A percentile compares a stretch with the other conserved stretches of the same genome.
phyloP scores from a whole-genome alignment of 108 stramenopile species.

The Pseudonitzschia multiseries region DNA sequence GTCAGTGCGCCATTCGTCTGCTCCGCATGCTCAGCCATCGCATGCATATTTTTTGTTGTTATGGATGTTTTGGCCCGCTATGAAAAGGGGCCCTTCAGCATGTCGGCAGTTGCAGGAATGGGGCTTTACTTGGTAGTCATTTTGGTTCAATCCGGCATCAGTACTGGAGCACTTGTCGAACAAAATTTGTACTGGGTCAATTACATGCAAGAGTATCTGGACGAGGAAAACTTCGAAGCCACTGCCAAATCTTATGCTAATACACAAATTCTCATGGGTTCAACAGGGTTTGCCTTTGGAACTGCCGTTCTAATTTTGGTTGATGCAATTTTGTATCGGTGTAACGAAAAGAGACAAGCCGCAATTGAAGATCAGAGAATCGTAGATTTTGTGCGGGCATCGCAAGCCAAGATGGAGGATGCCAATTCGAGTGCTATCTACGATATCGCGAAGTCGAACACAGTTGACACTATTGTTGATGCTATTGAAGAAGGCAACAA shows the following conservation, averaged over 20 bases:
- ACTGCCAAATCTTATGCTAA: constrained; percentile 10
- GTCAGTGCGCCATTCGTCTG: constrained; percentile 6
- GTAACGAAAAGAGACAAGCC: constrained; percentile 8
- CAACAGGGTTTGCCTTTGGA: constrained; percentile 2
- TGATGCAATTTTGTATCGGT: constrained; percentile 13
- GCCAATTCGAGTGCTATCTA: neutral
- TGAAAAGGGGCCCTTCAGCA: constrained; percentile 12
- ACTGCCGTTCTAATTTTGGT: neutral
- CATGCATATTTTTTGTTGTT: constrained; percentile 11
- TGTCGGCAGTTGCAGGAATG: constrained; percentile 16
- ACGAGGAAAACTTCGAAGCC: neutral
- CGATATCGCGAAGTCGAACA: neutral
- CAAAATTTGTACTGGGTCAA: constrained; percentile 20
- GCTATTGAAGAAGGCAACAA: neutral
- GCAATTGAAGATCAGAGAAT: neutral
- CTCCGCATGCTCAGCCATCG: constrained; percentile 10
- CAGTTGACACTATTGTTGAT: constrained; percentile 1
- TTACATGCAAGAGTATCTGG: constrained; percentile 17
- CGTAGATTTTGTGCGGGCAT: neutral
- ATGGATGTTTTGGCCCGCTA: constrained; percentile 15
- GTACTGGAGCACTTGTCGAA: neutral
- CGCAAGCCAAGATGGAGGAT: neutral
- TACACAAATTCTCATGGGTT: neutral
- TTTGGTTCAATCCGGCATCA: constrained; percentile 15
- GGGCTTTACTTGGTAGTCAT: constrained; percentile 14